Evolutionary conservation across 2,329 filamentous ascomycete genomes (phyloP).

Genomic region (Thermothelomyces thermophilus): DNA sequence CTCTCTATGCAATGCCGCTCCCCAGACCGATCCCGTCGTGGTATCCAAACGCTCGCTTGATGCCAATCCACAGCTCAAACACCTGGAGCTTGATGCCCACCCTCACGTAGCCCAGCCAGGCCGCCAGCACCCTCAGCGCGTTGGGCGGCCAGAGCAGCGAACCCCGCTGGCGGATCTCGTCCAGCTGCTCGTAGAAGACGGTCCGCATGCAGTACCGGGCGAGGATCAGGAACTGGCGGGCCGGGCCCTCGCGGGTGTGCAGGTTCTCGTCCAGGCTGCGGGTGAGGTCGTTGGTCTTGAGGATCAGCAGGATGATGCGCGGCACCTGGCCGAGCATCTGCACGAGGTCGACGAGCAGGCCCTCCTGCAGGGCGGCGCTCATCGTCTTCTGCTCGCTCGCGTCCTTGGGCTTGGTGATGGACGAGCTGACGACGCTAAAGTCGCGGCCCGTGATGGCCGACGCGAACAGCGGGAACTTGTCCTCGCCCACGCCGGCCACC

Average conservation of each 20-base stretch:
- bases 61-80: slow-evolving; percentile 55
- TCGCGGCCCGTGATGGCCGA: slow-evolving; percentile 94
- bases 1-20: slow-evolving; percentile 15
- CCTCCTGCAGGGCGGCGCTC: slow-evolving; percentile 74
- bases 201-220: slow-evolving; percentile 62
- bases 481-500: slow-evolving; percentile 80
- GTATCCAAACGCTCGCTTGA: slow-evolving; percentile 43
- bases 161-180: slow-evolving; percentile 46
- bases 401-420: slow-evolving; percentile 54
- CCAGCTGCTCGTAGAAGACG: slow-evolving; percentile 58
- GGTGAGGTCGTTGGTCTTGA: slow-evolving; percentile 97
- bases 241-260: slow-evolving; percentile 62
- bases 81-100: slow-evolving; percentile 57
- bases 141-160: slow-evolving; percentile 55
- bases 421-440: slow-evolving; percentile 65
- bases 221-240: slow-evolving; percentile 61
- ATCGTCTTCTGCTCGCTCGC: slow-evolving; percentile 80
- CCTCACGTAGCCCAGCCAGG: slow-evolving; percentile 52
- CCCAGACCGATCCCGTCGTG: slow-evolving; percentile 13
- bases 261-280: slow-evolving; percentile 87
- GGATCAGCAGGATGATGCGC: slow-evolving; percentile 83
- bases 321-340: slow-evolving; percentile 84
- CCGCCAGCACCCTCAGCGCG: slow-evolving; percentile 45
- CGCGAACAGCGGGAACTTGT: slow-evolving; percentile 91
- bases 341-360: slow-evolving; percentile 81